These are phyloP conservation scores for Lathyrus oleraceus DNA, from an alignment of 306 rosid species.

Conservation along the genomic window DNA sequence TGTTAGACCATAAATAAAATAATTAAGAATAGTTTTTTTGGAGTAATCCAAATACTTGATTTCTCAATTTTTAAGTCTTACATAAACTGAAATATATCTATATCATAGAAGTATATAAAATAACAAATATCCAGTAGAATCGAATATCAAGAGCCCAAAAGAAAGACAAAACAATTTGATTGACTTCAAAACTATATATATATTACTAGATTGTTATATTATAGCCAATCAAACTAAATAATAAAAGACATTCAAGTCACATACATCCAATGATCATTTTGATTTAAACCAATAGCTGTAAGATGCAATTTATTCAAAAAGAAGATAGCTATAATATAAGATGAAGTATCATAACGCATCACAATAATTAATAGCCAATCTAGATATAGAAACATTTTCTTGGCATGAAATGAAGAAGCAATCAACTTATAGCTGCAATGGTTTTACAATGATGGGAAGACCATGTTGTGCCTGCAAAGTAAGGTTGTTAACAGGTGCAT, in stretches of 20 bases:
- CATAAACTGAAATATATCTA: no score
- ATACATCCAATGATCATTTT: neutral
- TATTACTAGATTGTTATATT: no score
- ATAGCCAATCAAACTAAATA: no score
- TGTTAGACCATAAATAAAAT: no score
- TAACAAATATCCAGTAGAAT: no score
- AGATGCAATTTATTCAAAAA: neutral
- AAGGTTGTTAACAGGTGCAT: conserved; percentile 36
- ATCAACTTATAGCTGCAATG: conserved; percentile 15
- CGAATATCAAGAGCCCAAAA: no score
- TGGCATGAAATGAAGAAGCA: neutral
- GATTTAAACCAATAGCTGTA: neutral
- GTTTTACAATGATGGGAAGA: conserved; percentile 35
- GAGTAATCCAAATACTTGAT: no score
- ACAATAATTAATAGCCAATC: neutral
- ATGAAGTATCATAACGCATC: neutral
- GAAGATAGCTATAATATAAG: neutral
- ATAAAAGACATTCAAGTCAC: neutral
- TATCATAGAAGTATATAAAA: no score
- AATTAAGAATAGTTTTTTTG: no score
- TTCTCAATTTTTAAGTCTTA: no score
- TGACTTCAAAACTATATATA: no score
- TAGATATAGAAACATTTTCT: neutral
- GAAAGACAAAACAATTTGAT: no score
- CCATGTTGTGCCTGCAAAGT: conserved; percentile 42